Evolutionary conservation across 2,329 filamentous ascomycete genomes (phyloP), one percentile per base, ranked within the genome.

Genomic region (Xylaria sp.): DNA sequence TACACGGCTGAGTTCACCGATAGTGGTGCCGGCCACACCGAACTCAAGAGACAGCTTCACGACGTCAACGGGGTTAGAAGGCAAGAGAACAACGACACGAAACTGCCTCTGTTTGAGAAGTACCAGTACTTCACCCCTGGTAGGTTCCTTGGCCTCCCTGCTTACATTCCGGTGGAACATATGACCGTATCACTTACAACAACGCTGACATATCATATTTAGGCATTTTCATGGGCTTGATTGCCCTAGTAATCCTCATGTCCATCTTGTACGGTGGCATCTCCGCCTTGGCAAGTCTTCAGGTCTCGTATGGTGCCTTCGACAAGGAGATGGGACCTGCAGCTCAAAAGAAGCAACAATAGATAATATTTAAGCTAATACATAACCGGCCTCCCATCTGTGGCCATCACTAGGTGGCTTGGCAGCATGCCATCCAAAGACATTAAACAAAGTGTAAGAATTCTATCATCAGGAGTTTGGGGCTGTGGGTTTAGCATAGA

Each of bases 41-140:
- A 94, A 66, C 78, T 95, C 67, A 95, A 92, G 84, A 86, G 92
- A 68, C 77, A 79, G 57, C 64, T 78, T 7, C 71, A 77, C 19
- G 68, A 69, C 21, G 60, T 71, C 17, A 69, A 64, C n/a, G 38
- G 43, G 4, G 5, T 35, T 3, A 65, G 66, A 67, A 78, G 76
- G 58, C 77, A 78, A 17, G 72, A 74, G 15, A 82, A 84, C 62
- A 72, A 66, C 56, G 79, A 75, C 6, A 75, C 83, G 60, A 82
- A 77, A 37, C 76, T 83, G 31, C 82, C 87, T 3, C 78, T 96
- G 45, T 98, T 99, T 72, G 91, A 96, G 78, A 93, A 91, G 77
- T 99, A 99, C 77, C 91, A 97, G 75, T 98, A 94, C 80, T 90
- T 99, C 70, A 94, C 90, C 11, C 92, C 93, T 72, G 92, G 92